phyloP scores from a whole-genome alignment of 73 alveolate genomes.

The Blepharisma stoltei region DNA sequence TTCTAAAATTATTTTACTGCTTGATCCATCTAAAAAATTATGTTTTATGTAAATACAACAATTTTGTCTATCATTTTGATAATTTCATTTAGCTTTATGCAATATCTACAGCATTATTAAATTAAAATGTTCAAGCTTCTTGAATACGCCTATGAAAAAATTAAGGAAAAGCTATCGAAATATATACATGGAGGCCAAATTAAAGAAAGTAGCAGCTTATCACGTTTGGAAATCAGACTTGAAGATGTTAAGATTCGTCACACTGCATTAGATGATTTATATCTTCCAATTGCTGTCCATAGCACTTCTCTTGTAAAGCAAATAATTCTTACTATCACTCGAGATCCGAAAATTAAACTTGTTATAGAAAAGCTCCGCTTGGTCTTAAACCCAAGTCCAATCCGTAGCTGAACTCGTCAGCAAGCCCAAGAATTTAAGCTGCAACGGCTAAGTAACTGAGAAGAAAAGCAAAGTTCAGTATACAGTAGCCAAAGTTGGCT shows the following conservation, averaged over 20 bases:
- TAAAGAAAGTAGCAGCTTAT: background rate
- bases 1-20: no score
- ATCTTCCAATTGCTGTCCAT: background rate
- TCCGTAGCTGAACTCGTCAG: background rate
- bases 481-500: background rate
- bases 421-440: background rate
- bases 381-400: background rate
- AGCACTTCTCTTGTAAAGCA: background rate
- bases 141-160: background rate
- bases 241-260: background rate
- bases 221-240: background rate
- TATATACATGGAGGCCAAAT: constrained; percentile 14
- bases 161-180: background rate
- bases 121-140: constrained; percentile 1
- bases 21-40: no score
- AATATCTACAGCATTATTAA: no score
- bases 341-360: background rate
- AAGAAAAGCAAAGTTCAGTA: background rate
- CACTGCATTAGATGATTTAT: background rate
- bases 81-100: no score
- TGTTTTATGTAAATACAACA: no score
- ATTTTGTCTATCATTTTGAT: no score
- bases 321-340: background rate
- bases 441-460: background rate
- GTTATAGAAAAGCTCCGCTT: background rate